Evolutionary conservation across 352 stramenopile genomes (phyloP), one percentile per base, ranked within the genome.

Genomic region (Phytophthora hybrid): DNA sequence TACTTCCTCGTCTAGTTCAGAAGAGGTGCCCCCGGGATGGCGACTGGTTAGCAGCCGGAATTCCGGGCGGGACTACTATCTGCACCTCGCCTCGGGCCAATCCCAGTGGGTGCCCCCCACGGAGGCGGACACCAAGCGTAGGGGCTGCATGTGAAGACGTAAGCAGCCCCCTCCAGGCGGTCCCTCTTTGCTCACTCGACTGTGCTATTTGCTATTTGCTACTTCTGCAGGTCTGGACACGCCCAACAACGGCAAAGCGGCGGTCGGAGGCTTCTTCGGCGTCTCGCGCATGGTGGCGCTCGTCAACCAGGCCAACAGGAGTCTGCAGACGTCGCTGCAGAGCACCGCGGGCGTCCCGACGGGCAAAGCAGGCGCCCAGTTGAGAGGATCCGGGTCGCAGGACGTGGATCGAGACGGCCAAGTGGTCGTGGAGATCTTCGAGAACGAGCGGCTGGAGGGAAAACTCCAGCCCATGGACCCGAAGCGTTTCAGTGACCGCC

Each of bases 381-480:
- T 73, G 32, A 84, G 76, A 70, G 81, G 80, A 59, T 90, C 81
- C 2, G 80, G 79, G 26, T 86, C 78, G 6, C 82, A 89, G 54
- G 84, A 92, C 32, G 57, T 91, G 4, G 88, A 93, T 66, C 84
- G 83, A 32, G 87, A 95, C 47, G 85, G 84, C 1, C 86, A 96
- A 71, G 65, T 85, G n/a, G 44, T 93, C 9, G 83, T 90, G 23
- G 87, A 95, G 59, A 84, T 95, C n/a, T 97, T 90, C 63, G 90
- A 97, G 69, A 93, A 97, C 70, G 88, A 97, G 56, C 87, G 90
- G 3, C 74, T 95, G 26, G 89, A 95, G 62, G 90, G 89, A 8
- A 89, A 89, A n/a, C 55, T 94, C 44, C 84, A 83, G 49, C 49
- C 83, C 3, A 85, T 81, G 31, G 90, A 97, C 59, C 90, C 90